Evolutionary conservation across 306 rosid species (phyloP).

Genomic region (Citrullus mucosospermus): DNA sequence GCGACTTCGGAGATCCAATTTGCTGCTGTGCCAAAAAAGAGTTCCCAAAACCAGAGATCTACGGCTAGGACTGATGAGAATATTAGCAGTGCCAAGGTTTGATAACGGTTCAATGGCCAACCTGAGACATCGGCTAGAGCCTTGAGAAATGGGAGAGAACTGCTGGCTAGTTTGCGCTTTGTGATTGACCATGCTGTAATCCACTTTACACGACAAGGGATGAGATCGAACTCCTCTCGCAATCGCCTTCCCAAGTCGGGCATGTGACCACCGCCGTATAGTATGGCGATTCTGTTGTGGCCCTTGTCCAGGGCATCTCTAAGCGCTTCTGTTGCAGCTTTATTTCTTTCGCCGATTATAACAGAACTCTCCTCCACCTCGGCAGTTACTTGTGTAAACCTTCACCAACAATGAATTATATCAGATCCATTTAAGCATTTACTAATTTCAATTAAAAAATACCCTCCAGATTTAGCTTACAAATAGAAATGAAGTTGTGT

Average conservation of each 20-base stretch:
- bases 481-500: background rate
- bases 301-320: constrained; percentile 49
- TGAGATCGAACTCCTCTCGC: constrained; percentile 67
- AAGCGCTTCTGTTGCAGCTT: constrained; percentile 58
- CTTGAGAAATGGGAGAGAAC: constrained; percentile 77
- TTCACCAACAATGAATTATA: constrained; percentile 16
- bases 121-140: constrained; percentile 62
- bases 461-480: background rate
- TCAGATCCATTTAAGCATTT: constrained; percentile 12
- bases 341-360: constrained; percentile 78
- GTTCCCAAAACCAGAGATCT: constrained; percentile 97
- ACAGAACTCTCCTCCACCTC: constrained; percentile 80
- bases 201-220: constrained; percentile 66
- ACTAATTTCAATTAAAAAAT: background rate
- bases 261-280: constrained; percentile 98
- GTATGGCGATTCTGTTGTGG: constrained; percentile 72
- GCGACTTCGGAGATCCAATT: constrained; percentile 45
- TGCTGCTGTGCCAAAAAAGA: constrained; percentile 60
- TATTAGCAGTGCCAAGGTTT: constrained; percentile 84
- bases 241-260: constrained; percentile 84
- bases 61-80: constrained; percentile 77
- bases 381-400: constrained; percentile 65
- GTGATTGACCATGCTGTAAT: constrained; percentile 78
- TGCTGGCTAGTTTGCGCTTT: constrained; percentile 33
- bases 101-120: constrained; percentile 96